Base-by-base conservation (phyloP, 331 rosid species). In the Phaseolus coccineus region DNA sequence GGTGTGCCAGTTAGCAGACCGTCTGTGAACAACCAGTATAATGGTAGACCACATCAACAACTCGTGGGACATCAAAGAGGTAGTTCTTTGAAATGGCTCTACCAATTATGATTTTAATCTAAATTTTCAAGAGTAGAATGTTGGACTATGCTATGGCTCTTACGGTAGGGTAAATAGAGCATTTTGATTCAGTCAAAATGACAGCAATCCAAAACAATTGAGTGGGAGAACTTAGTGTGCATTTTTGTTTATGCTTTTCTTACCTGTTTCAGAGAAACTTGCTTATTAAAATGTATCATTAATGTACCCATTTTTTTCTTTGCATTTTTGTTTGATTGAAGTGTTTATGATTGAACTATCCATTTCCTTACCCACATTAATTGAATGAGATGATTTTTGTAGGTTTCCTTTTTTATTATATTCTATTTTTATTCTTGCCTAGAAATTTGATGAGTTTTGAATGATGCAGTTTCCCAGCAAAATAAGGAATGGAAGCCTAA, bases 401-500 rank as follows among this genome's bases (percentile, higher is more conserved):
- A 19, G 8, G 16, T 62, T 56, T 48, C 10, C 10, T 52, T 79
- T 61, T 58, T 46, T 35, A n/a, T 50, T 61, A 31, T 63, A 66
- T 4, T 46, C 37, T 57, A 46, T 15, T 72, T 40, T 57, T 33
- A 25, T 82, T 57, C 52, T 58, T 81, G 67, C 35, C 19, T 67
- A 44, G 66, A 79, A 79, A 63, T 61, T 66, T 76, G 76, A 69
- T 69, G 81, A 59, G 53, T 87, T 79, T 61, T 83, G 59, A 46
- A 46, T 46, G 51, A 61, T 88, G 89, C 93, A 96, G 99, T 82
- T 80, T 72, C 96, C 63, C 99, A 89, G 84, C 90, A 90, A 71
- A 93, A 86, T 83, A 95, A 90, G 82, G 96, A 90, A 87, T 96
- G 98, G 99, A 96, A 88, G 82, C 98, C 98, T 53, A 96, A 96